Evolutionary conservation across 2,329 filamentous ascomycete genomes (phyloP), one percentile per base, ranked within the genome.

Genomic region (Fusarium sacchari): DNA sequence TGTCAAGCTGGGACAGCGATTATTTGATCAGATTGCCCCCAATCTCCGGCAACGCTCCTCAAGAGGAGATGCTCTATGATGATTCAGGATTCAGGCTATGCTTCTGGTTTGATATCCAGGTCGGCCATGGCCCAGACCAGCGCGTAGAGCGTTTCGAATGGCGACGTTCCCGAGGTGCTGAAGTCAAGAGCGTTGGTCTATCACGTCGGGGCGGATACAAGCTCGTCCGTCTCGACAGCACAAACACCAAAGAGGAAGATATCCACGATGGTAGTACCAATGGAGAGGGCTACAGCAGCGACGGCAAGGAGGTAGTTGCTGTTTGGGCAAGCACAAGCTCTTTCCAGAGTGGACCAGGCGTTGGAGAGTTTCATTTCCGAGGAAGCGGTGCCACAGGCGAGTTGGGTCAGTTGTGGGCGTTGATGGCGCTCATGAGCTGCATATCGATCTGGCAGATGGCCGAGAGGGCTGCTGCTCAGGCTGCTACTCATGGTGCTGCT

Each of bases 351-450:
- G 30, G 71, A n/a, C 64, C 64, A 3, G 67, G 60, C 4, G 67
- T 77, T n/a, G 76, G 76, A 40, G 76, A 78, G 63, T 67, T 79
- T 12, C 75, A 76, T 39, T 72, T 79, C 28, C 47, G 67, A 13
- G 77, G 77, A 17, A 77, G 74, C 20, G 77, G 77, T n/a, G 69
- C 74, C 7, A 73, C 74, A 18, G 77, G 76, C 26, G 77, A 79
- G 67, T 56, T 79, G 44, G 77, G 77, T 1, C 60, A 69, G 3
- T 50, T 67, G 6, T 79, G 77, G 77, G 56, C 55, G 13, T 36
- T 79, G 36, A 79, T 78, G 76, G 72, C 67, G 14, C 47, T 79
- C 30, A 77, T 77, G 75, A 79, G 76, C n/a, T 74, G 65, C 11
- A 64, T 78, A 71, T 73, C 71, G 8, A 75, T 78, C 28, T 78